These are phyloP conservation scores for Gossypium ekmanianum DNA, from an alignment of 345 rosid genomes.

Conservation along the genomic window DNA sequence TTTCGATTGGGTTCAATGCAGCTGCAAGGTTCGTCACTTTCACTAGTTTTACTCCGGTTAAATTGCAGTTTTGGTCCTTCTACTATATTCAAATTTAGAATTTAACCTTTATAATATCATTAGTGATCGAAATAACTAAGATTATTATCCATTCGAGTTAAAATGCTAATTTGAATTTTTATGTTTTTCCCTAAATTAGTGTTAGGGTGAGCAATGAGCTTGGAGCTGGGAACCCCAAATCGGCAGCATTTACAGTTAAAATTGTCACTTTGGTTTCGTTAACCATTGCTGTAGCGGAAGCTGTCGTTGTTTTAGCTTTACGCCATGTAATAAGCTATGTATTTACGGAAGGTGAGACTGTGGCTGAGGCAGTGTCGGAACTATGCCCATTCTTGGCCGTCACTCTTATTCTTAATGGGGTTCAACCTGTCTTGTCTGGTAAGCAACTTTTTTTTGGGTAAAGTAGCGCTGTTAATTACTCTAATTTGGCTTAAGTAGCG, in stretches of 20 bases:
- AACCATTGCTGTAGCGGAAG: conserved; percentile 39
- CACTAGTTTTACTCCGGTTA: too few relatives aligned
- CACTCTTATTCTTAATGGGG: conserved; percentile 46
- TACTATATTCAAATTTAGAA: too few relatives aligned
- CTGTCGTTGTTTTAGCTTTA: conserved; percentile 34
- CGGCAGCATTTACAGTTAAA: conserved; percentile 50
- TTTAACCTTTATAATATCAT: too few relatives aligned
- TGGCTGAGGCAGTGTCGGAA: conserved; percentile 50
- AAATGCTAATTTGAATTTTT: not conserved
- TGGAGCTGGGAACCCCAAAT: conserved; percentile 68
- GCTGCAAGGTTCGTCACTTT: conserved; percentile 63
- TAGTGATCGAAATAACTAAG: too few relatives aligned
- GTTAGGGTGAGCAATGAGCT: conserved; percentile 70
- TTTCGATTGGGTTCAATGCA: conserved; percentile 88
- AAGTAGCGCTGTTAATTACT: too few relatives aligned
- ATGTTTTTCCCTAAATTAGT: conserved; percentile 24
- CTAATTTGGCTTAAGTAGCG: too few relatives aligned
- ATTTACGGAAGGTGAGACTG: conserved; percentile 53
- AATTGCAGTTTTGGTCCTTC: too few relatives aligned
- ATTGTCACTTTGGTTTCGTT: conserved; percentile 43
- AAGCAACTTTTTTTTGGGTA: not conserved
- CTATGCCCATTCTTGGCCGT: conserved; percentile 51
- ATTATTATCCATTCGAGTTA: too few relatives aligned
- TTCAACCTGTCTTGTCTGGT: conserved; percentile 72
- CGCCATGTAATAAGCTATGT: conserved; percentile 52